Base-by-base conservation (phyloP, 345 rosid species). In the Leavenworthia alabamica region DNA sequence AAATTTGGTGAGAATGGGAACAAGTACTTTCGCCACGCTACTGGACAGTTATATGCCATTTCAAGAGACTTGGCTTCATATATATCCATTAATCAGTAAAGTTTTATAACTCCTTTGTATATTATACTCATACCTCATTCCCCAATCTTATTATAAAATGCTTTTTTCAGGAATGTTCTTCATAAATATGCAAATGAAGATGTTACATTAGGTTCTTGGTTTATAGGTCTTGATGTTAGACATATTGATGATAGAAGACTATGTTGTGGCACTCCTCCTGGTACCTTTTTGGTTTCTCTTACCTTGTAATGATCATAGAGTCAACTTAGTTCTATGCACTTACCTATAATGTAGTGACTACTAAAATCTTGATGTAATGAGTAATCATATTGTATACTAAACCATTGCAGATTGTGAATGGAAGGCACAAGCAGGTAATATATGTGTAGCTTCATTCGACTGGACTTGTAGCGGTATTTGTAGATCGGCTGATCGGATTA, bases 1-100 rank as follows among this genome's bases (percentile, higher is more conserved):
- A 89, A 93, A 67, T 93, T 93, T 53, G 99, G 99, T 11, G 99
- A 93, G 82, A 90, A 83, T 37, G 97, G 96, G 10, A 93, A 84
- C 59, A 89, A 86, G 73, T 93, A 89, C 70, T 93, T 89, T 54
- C 82, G 99, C 65, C 99, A 93, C 49, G 99, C 99, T 28, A 83
- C 90, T 1, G 99, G 99, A 41, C 99, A 89, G 72, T 77, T 89
- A 70, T 93, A 93, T 62, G 96, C 90, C 35, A 78, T 93, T 67
- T 93, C 99, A 26, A 89, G 87, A 72, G 96, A 93, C 71, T 77
- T 93, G 66, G 97, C 97, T 16, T 85, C 99, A 16, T 93, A 87
- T 35, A 83, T 93, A 27, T 87, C 94, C 31, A 78, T 83, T 13
- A 93, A 93, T 56, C 75, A 80, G 99, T 93, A 62, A 62, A 78